These are phyloP conservation scores for Phytophthora fragariae DNA, from an alignment of 352 stramenopile species.

Conservation along the genomic window DNA sequence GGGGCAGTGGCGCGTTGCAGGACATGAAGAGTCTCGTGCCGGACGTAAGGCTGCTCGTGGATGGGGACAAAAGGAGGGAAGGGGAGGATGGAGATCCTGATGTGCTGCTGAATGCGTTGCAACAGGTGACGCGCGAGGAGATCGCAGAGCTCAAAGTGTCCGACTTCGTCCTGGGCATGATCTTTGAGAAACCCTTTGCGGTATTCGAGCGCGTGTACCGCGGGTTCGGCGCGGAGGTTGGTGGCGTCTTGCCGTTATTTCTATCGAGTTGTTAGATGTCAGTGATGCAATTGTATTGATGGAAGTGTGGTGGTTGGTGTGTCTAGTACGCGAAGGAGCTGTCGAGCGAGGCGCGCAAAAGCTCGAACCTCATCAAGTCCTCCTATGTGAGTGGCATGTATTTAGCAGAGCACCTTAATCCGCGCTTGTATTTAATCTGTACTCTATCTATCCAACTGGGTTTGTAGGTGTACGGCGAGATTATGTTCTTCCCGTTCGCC, in stretches of 20 bases:
- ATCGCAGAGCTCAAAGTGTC: constrained; percentile 79
- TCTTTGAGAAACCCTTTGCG: constrained; percentile 79
- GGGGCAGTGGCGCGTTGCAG: constrained; percentile 55
- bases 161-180: constrained; percentile 83
- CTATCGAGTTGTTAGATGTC: background rate
- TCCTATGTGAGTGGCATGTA: constrained; percentile 59
- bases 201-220: constrained; percentile 71
- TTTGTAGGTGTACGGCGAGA: constrained; percentile 83
- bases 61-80: background rate
- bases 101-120: background rate
- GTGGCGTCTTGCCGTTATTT: background rate
- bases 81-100: background rate
- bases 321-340: constrained; percentile 85
- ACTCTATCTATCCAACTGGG: background rate
- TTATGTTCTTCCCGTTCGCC: constrained; percentile 87
- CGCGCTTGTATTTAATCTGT: background rate
- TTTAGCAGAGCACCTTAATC: background rate
- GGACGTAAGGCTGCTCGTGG: constrained; percentile 38
- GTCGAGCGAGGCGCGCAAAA: constrained; percentile 81
- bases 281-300: background rate
- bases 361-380: constrained; percentile 80
- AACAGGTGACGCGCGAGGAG: constrained; percentile 65
- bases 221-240: constrained; percentile 69
- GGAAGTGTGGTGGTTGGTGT: constrained; percentile 5
- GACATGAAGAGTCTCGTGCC: constrained; percentile 77